Evolutionary conservation across 2,329 filamentous ascomycete genomes (phyloP).

Genomic region (Mycosphaerella sp.): DNA sequence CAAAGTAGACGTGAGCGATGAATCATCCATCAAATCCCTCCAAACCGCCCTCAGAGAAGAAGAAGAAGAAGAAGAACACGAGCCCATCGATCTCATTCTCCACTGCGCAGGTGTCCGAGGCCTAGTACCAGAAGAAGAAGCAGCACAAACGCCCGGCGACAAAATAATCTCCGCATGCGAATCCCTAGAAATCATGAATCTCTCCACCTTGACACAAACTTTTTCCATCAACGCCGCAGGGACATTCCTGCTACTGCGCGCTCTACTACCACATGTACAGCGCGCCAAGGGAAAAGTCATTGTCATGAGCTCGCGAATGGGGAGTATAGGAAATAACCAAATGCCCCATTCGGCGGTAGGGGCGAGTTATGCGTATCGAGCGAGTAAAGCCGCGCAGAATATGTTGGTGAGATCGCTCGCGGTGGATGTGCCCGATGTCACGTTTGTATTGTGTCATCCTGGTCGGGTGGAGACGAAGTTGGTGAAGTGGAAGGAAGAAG

Average conservation of each 20-base stretch:
- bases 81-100: conserved; percentile 36
- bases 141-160: conserved; percentile 23
- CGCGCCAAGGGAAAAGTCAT: conserved; percentile 32
- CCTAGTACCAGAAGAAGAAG: conserved; percentile 34
- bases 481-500: conserved; percentile 41
- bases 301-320: conserved; percentile 43
- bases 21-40: conserved; percentile 25
- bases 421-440: conserved; percentile 40
- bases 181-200: conserved; percentile 37
- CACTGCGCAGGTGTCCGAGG: conserved; percentile 44
- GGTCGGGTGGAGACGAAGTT: conserved; percentile 43
- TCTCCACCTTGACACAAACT: conserved; percentile 35
- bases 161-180: conserved; percentile 40
- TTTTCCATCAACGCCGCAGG: conserved; percentile 40
- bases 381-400: conserved; percentile 44
- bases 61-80: not conserved
- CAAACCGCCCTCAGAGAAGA: conserved; percentile 10
- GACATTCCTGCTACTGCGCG: conserved; percentile 37
- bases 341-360: conserved; percentile 29
- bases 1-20: conserved; percentile 28
- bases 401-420: conserved; percentile 41
- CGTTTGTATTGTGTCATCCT: conserved; percentile 41
- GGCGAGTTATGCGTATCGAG: conserved; percentile 43
- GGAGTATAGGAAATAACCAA: conserved; percentile 37
- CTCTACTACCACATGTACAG: conserved; percentile 35